A percentile compares a stretch with the other conserved stretches of the same genome.
Conservation (phyloP, 148 eudicot genomes). For the Fagopyrum esculentum region DNA sequence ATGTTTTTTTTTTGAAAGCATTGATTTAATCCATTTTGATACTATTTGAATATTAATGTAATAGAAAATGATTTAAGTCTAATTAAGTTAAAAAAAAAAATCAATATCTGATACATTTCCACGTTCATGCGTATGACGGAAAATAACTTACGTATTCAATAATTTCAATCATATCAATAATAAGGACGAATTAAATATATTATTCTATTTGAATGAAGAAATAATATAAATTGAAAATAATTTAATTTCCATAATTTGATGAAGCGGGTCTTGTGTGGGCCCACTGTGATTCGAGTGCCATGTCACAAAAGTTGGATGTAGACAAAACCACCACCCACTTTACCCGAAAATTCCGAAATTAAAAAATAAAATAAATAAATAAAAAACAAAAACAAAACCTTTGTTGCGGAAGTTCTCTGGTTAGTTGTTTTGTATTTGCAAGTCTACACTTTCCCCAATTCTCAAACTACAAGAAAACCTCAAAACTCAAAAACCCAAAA, state of each 20-base stretch:
- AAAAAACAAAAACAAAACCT: neutral
- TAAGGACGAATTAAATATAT: neutral
- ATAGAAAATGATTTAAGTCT: neutral
- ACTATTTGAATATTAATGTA: neutral
- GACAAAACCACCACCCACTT: neutral
- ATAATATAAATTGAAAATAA: neutral
- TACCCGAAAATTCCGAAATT: neutral
- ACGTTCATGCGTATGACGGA: neutral
- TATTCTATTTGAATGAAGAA: neutral
- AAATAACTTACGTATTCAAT: neutral
- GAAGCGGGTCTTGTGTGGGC: neutral
- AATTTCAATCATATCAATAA: neutral
- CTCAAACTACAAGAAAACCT: conserved; percentile 6
- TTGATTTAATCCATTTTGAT: neutral
- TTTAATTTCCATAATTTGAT: neutral
- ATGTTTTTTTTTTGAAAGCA: too few species aligned
- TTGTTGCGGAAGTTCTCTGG: neutral
- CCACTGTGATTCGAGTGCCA: neutral
- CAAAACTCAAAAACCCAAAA: neutral
- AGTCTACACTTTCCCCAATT: neutral
- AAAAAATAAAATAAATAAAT: too few species aligned
- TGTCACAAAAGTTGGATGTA: neutral
- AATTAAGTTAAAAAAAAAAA: neutral
- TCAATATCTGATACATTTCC: neutral
- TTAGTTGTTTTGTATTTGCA: neutral